phyloP scores from a whole-genome alignment of 78 protist genomes.

The Isochrysis galbana region DNA sequence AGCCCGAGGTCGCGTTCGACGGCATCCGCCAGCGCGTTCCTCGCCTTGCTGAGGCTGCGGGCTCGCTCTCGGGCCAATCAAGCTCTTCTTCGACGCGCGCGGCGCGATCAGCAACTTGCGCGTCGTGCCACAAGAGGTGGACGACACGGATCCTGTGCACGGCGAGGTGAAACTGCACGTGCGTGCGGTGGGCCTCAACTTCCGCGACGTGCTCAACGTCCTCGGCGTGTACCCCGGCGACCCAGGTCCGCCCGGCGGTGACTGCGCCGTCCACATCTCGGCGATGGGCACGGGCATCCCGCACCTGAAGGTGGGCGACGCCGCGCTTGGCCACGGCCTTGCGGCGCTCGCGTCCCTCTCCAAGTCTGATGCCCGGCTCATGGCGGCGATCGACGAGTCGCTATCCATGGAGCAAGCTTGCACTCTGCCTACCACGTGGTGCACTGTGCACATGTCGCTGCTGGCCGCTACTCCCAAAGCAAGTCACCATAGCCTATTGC shows the following conservation, averaged over 20 bases:
- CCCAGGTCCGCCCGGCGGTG: neutral
- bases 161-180: no score
- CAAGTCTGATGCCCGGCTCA: neutral
- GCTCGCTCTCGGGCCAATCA: no score
- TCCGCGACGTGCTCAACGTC: neutral
- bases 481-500: neutral
- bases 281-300: neutral
- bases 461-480: neutral
- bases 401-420: neutral
- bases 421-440: neutral
- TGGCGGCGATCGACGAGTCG: neutral
- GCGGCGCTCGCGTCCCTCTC: neutral
- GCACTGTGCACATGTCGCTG: neutral
- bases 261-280: neutral
- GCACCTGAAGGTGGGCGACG: neutral
- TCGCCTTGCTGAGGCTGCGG: no score
- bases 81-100: no score
- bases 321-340: neutral
- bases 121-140: no score
- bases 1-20: no score
- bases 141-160: no score
- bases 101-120: no score
- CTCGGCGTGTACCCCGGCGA: neutral
- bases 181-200: neutral
- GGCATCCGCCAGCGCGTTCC: no score